These are phyloP conservation scores for Silybum marianum DNA, from an alignment of 129 eudicot species.

Conservation along the genomic window DNA sequence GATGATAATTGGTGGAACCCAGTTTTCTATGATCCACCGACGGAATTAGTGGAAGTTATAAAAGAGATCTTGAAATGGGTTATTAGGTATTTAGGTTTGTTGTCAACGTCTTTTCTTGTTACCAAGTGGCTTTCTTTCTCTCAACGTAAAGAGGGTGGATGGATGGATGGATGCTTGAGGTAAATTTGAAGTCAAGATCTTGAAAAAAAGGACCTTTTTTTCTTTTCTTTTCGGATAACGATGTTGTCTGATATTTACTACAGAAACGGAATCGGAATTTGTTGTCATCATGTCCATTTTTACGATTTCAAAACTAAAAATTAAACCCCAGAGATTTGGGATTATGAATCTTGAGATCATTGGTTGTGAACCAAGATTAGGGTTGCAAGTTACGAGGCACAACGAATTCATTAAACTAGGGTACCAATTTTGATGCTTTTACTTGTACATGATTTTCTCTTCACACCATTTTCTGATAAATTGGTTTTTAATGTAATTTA, in stretches of 20 bases:
- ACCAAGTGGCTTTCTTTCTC: neutral
- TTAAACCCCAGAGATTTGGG: neutral
- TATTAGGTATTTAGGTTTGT: constrained; percentile 24
- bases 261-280: neutral
- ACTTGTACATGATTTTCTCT: neutral
- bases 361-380: neutral
- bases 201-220: neutral
- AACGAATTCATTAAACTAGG: neutral
- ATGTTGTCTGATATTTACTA: neutral
- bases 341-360: neutral
- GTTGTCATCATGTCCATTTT: neutral
- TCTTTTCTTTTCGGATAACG: neutral
- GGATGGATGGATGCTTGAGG: constrained; percentile 22
- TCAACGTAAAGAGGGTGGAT: constrained; percentile 28
- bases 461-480: no score
- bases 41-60: constrained; percentile 1
- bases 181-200: constrained; percentile 25
- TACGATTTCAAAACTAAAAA: neutral
- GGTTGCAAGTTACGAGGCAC: neutral
- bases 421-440: neutral
- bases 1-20: neutral
- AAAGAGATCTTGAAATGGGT: constrained; percentile 1
- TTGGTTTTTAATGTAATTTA: no score
- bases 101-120: constrained; percentile 32
- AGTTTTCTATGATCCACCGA: constrained; percentile 17